phyloP scores from a whole-genome alignment of 2,329 filamentous ascomycete species.

The Colletotrichum sp. region DNA sequence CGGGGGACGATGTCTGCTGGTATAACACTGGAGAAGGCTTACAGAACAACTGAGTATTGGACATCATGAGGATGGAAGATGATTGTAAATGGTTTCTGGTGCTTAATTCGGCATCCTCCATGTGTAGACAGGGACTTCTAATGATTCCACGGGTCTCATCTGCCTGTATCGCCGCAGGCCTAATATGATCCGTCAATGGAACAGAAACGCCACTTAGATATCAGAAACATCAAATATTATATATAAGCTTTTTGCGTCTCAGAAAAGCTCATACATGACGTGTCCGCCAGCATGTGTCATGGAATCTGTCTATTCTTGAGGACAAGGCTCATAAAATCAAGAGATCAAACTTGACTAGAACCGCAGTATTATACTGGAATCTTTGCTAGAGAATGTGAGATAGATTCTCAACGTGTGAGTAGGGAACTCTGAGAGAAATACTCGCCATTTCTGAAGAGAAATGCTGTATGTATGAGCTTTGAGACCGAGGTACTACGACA shows the following conservation, averaged over 20 bases:
- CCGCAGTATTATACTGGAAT: accelerated
- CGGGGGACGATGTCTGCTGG: not conserved
- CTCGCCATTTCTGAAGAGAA: not conserved
- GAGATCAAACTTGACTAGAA: not conserved
- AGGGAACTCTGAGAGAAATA: accelerated
- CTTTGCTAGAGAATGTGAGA: not conserved
- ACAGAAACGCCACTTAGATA: not conserved
- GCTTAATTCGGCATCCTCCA: not conserved
- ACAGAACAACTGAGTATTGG: not conserved
- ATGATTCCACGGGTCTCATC: not conserved
- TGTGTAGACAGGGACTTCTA: not conserved
- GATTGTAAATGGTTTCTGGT: accelerated
- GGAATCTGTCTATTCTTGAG: not conserved
- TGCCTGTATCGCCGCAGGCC: not conserved
- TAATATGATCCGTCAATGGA: not conserved
- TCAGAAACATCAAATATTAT: not conserved
- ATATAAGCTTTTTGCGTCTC: accelerated
- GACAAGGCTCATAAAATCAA: not conserved
- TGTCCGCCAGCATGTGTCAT: not conserved
- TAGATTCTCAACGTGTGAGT: not conserved
- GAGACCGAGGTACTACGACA: not conserved
- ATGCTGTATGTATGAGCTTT: not conserved
- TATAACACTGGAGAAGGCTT: not conserved
- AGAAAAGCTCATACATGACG: not conserved
- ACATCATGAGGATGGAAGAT: not conserved